phyloP scores from a whole-genome alignment of 192 early-diverging fungal species.

The Coemansia sp. region DNA sequence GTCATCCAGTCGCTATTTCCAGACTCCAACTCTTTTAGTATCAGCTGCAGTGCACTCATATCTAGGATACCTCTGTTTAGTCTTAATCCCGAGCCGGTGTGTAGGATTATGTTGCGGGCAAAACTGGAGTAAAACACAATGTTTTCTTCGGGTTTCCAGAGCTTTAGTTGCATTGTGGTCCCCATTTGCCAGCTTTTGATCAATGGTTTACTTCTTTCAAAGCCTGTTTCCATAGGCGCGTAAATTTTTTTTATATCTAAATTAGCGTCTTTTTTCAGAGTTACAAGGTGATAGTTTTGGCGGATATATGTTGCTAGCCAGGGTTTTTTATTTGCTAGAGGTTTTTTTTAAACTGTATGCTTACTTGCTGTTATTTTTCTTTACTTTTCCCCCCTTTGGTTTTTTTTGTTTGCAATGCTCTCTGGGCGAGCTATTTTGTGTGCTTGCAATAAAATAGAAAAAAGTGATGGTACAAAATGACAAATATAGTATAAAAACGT shows the following conservation, averaged over 20 bases:
- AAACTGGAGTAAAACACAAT: slow-evolving; percentile 23
- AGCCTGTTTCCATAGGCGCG: not conserved
- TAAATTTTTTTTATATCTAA: slow-evolving; percentile 7
- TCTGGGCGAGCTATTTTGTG: too few species aligned
- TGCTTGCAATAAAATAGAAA: too few species aligned
- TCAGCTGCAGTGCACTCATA: slow-evolving; percentile 28
- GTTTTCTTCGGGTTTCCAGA: slow-evolving; percentile 39
- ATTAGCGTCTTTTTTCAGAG: not conserved
- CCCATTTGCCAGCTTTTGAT: slow-evolving; percentile 38
- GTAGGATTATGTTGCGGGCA: slow-evolving; percentile 27
- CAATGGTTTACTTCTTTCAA: slow-evolving; percentile 14
- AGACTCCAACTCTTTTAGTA: slow-evolving; percentile 28
- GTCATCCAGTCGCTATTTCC: slow-evolving; percentile 24
- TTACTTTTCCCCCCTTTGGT: too few species aligned
- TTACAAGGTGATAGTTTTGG: not conserved
- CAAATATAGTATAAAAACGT: not conserved
- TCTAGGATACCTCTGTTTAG: slow-evolving; percentile 33
- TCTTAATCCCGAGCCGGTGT: slow-evolving; percentile 14
- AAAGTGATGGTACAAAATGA: not conserved
- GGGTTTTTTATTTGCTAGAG: too few species aligned
- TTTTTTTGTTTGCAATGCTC: too few species aligned
- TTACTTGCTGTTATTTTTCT: too few species aligned
- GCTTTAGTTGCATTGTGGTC: slow-evolving; percentile 23
- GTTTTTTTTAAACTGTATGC: too few species aligned
- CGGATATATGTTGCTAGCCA: too few species aligned